A percentile compares a stretch with the other conserved stretches of the same genome.
These are phyloP conservation scores for Emericellopsis atlantica DNA, from an alignment of 2,329 filamentous ascomycete genomes.

Conservation along the genomic window DNA sequence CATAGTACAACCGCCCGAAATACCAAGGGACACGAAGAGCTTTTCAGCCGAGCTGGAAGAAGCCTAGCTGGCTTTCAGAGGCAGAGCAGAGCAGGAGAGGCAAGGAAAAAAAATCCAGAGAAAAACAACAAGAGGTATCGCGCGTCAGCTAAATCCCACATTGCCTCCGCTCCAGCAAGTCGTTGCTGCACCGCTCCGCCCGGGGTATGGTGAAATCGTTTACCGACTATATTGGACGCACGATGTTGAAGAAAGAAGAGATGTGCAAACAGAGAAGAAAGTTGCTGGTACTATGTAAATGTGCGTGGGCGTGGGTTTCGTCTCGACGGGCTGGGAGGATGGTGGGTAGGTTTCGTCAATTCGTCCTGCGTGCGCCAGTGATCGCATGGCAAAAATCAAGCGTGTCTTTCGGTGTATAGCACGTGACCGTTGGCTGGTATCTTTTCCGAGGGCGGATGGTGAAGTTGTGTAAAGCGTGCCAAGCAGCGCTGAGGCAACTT, in stretches of 20 bases:
- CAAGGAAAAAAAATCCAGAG: not conserved
- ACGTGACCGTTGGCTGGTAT: not conserved
- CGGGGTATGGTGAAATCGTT: not conserved
- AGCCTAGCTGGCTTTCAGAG: not conserved
- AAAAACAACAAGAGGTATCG: conserved; percentile 3
- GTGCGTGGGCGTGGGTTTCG: not conserved
- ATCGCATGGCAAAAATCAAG: conserved; percentile 16
- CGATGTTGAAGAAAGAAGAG: not conserved
- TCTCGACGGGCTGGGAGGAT: not conserved
- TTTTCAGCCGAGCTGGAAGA: not conserved
- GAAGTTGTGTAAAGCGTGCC: not conserved
- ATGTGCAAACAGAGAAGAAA: not conserved
- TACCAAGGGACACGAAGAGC: too few relatives aligned
- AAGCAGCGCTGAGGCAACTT: not conserved
- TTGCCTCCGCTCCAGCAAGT: too few relatives aligned
- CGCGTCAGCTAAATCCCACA: not conserved
- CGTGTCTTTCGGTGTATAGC: not conserved
- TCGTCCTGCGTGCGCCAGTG: conserved; percentile 25
- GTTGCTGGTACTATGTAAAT: not conserved
- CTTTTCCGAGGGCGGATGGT: not conserved
- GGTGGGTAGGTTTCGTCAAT: conserved; percentile 17
- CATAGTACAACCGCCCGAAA: too few relatives aligned
- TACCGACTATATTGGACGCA: not conserved
- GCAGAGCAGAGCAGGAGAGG: not conserved
- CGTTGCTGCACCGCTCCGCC: not conserved